phyloP scores from a whole-genome alignment of 139 green algal genomes.

The Eudorina sp. region DNA sequence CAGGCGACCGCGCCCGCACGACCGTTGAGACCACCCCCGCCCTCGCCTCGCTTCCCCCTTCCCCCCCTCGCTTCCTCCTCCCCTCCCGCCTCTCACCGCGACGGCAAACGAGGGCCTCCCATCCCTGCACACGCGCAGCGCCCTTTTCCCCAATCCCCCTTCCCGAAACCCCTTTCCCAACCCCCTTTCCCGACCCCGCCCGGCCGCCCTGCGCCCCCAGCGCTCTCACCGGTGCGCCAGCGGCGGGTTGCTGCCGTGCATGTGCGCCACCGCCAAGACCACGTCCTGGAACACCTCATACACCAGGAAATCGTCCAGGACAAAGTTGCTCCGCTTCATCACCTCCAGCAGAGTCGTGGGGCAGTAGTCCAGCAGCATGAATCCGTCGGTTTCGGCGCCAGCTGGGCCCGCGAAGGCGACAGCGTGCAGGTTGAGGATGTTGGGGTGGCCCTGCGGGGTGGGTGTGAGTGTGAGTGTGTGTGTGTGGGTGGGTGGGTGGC shows the following conservation, averaged over 20 bases:
- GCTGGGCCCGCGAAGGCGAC: slow-evolving; percentile 70
- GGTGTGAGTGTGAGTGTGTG: not conserved
- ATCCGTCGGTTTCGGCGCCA: slow-evolving; percentile 78
- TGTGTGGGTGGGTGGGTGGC: not conserved
- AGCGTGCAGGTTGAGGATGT: slow-evolving; percentile 78
- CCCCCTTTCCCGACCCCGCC: not conserved
- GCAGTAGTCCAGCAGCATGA: slow-evolving; percentile 88
- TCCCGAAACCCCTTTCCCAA: not conserved
- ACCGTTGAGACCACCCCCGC: no score
- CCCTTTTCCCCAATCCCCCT: not conserved
- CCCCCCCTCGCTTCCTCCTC: no score
- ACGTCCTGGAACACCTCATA: slow-evolving; percentile 73
- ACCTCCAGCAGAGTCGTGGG: slow-evolving; percentile 74
- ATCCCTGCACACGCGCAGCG: no score
- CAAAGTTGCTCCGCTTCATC: slow-evolving; percentile 58
- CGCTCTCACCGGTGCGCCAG: slow-evolving; percentile 79
- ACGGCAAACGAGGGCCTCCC: no score
- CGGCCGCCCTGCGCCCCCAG: not conserved
- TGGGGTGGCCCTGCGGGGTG: slow-evolving; percentile 56
- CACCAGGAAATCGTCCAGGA: slow-evolving; percentile 65
- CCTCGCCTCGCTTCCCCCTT: no score
- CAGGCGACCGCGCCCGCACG: no score
- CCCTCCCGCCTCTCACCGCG: no score
- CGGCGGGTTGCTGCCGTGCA: slow-evolving; percentile 83
- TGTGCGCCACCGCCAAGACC: slow-evolving; percentile 77